These are phyloP conservation scores for Colletotrichum higginsianum DNA, from an alignment of 2,329 filamentous ascomycete genomes.

Conservation along the genomic window DNA sequence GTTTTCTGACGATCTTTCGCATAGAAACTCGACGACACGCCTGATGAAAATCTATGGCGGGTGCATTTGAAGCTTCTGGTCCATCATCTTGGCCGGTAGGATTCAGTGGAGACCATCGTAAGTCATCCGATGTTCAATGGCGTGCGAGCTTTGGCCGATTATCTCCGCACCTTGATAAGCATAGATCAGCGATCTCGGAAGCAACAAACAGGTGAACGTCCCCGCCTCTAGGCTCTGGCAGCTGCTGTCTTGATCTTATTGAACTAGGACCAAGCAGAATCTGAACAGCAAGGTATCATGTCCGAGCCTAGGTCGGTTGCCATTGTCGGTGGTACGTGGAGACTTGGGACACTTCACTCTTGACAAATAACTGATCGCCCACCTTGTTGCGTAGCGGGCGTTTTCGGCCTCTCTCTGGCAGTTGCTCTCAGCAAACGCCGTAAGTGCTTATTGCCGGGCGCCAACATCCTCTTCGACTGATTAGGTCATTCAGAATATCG, in stretches of 20 bases:
- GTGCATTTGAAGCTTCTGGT: not conserved
- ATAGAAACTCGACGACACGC: not conserved
- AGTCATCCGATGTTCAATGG: constrained; percentile 4
- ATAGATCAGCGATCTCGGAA: constrained; percentile 24
- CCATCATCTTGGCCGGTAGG: not conserved
- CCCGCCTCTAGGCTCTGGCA: constrained; percentile 4
- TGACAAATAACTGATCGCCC: not conserved
- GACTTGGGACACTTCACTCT: not conserved
- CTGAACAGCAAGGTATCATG: constrained; percentile 12
- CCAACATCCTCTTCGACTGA: not conserved
- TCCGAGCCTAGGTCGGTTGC: constrained; percentile 22
- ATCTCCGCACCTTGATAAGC: not conserved
- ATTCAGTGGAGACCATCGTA: not conserved
- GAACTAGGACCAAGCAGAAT: not conserved
- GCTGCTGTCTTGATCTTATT: not conserved
- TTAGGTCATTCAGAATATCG: constrained; percentile 11
- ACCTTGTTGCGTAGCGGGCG: constrained; percentile 41
- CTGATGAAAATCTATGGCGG: not conserved
- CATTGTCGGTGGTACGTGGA: constrained; percentile 26
- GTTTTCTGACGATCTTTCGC: not conserved
- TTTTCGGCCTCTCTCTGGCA: constrained; percentile 47
- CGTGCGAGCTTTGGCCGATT: not conserved
- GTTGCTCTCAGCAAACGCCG: constrained; percentile 45
- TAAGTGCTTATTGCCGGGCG: constrained; percentile 11
- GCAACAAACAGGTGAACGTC: not conserved